These are phyloP conservation scores for Glebionis coronaria DNA, from an alignment of 129 eudicot species.

Conservation along the genomic window DNA sequence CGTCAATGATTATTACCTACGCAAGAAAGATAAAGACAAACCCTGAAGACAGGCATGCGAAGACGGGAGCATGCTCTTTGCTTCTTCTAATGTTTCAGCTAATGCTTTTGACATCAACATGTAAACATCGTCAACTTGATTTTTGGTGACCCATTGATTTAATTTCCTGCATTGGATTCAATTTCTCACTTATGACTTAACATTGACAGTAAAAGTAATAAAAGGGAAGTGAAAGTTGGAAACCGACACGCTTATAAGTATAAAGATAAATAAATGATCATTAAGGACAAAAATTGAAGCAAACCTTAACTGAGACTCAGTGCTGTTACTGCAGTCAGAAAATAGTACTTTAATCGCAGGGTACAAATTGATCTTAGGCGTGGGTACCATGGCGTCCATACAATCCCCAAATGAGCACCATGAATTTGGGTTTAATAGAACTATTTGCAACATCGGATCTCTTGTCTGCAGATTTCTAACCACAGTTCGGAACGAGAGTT, in stretches of 20 bases:
- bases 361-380: slow-evolving; percentile 39
- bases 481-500: slow-evolving; percentile 82
- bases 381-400: slow-evolving; percentile 36
- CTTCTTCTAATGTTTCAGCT: slow-evolving; percentile 40
- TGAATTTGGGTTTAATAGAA: slow-evolving; percentile 78
- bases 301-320: slow-evolving; percentile 51
- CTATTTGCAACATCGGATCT: slow-evolving; percentile 54
- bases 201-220: slow-evolving; percentile 9
- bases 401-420: slow-evolving; percentile 81
- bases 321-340: slow-evolving; percentile 42
- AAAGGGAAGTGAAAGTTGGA: slow-evolving; percentile 4
- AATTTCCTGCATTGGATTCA: slow-evolving; percentile 28
- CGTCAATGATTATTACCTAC: slow-evolving; percentile 34
- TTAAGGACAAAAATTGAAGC: slow-evolving; percentile 8
- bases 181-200: neutral
- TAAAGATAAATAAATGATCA: neutral
- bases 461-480: slow-evolving; percentile 66
- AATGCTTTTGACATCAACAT: slow-evolving; percentile 61
- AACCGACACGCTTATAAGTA: neutral
- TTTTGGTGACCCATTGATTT: slow-evolving; percentile 63
- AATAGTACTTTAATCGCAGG: slow-evolving; percentile 75
- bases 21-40: slow-evolving; percentile 56
- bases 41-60: slow-evolving; percentile 58
- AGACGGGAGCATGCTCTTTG: slow-evolving; percentile 54
- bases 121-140: slow-evolving; percentile 79